Percentiles rank a stretch among this genome's conserved stretches.
Conservation (phyloP, 2,329 filamentous ascomycete species). For the Lachnum nothofagi region DNA sequence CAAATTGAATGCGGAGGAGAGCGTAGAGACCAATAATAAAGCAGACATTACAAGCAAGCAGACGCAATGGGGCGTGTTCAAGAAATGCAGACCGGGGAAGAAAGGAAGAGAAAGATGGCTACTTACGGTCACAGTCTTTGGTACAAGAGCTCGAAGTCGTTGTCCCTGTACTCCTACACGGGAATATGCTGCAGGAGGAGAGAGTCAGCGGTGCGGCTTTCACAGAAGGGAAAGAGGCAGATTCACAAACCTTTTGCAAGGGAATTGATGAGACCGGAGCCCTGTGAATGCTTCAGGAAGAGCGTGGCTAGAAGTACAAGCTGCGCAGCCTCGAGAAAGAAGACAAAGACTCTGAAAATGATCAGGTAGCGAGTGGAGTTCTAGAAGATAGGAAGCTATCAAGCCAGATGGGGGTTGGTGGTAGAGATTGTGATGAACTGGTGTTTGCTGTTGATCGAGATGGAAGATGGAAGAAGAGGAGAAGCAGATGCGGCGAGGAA, state of each 20-base stretch:
- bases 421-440: conserved; percentile 30
- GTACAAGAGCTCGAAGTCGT: conserved; percentile 15
- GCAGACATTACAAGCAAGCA: neutral
- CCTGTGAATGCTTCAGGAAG: conserved; percentile 8
- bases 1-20: neutral
- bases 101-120: neutral
- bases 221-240: neutral
- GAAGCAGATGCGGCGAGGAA: neutral
- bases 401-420: conserved; percentile 31
- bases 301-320: conserved; percentile 8
- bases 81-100: neutral
- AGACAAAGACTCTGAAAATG: conserved; percentile 21
- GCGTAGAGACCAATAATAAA: neutral
- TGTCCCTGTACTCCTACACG: conserved; percentile 12
- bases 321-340: conserved; percentile 14
- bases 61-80: neutral
- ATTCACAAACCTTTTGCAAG: conserved; percentile 19
- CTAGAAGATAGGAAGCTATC: conserved; percentile 36
- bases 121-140: conserved; percentile 26
- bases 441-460: conserved; percentile 14
- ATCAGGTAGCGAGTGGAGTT: conserved; percentile 31
- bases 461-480: conserved; percentile 13
- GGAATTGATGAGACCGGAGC: conserved; percentile 6
- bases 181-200: conserved; percentile 14
- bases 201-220: conserved; percentile 14